Conservation (phyloP, 805 yeast genomes). For the Spathaspora arborariae region DNA sequence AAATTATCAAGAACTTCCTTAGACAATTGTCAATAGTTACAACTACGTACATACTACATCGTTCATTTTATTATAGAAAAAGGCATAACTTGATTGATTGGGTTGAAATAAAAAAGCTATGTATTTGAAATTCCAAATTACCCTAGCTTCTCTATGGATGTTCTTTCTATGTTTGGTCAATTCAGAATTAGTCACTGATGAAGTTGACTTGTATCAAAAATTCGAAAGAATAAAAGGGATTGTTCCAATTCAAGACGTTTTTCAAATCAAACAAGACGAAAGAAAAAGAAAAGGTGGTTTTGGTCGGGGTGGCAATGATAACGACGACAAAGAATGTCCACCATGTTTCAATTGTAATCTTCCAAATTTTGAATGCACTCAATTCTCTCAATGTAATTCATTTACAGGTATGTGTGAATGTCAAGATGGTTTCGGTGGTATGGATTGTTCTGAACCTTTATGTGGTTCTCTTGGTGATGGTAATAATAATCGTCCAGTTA, state of each 20-base stretch:
- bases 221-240: conserved; percentile 21
- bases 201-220: conserved; percentile 9
- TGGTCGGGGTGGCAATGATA: conserved; percentile 8
- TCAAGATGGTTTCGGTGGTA: conserved; percentile 88
- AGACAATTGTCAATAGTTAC: no score
- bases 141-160: not conserved
- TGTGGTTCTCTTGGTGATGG: conserved; percentile 81
- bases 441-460: conserved; percentile 81
- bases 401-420: conserved; percentile 92
- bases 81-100: not conserved
- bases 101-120: not conserved
- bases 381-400: conserved; percentile 83
- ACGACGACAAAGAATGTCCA: conserved; percentile 59
- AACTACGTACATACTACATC: no score
- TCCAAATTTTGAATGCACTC: conserved; percentile 86
- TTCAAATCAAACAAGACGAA: conserved; percentile 12
- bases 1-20: no score
- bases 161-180: not conserved
- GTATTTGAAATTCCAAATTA: not conserved
- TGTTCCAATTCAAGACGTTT: conserved; percentile 22
- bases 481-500: conserved; percentile 55
- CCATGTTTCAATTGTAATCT: conserved; percentile 95
- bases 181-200: conserved; percentile 4
- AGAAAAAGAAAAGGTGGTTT: not conserved
- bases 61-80: no score